Base-by-base conservation (phyloP, 306 rosid species). In the Quercus alba region DNA sequence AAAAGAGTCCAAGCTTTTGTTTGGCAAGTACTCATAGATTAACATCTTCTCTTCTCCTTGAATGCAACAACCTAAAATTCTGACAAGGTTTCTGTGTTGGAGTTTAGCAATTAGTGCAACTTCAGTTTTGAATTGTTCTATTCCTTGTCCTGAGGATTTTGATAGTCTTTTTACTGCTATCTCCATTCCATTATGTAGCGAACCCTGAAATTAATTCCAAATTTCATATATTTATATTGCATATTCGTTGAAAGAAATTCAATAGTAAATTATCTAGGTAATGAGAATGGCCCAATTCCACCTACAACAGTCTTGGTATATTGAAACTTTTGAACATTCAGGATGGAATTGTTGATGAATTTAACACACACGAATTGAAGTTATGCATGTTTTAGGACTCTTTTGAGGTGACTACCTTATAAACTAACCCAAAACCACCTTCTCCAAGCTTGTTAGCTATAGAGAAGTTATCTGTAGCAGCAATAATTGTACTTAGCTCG, bases 391-490 rank as follows among this genome's bases (percentile, higher is more conserved):
- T 49, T 49, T 12, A 49, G 54, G 54, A 49, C 17, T 49, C 54
- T 12, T 49, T 49, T 0, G 30, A 14, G 6, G 1, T 5, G 10
- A 15, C 1, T 35, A 68, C 54, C 72, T 68, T 35, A 35, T 33
- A 68, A 35, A 67, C 72, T 8, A 18, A 1, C 52, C 72, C 72
- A 35, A 35, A 67, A 35, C 72, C 72, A 35, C 72, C 52, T 35
- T 67, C 46, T 71, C 94, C 94, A 64, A 90, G 88, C 84, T 81
- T 88, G 73, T 88, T 86, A 19, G 19, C 61, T n/a, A 8, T 3
- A 21, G 90, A 81, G 59, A 91, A 91, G 75, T 82, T 79, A 41
- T 86, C 54, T 5, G 93, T 91, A 49, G 95, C 91, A 19, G 73
- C 78, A 73, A 79, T 85, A 51, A 87, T 80, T 6, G 87, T 64